Percentiles rank a stretch among this genome's conserved stretches.
These are phyloP conservation scores for Stagonosporopsis vannaccii DNA, from an alignment of 2,329 filamentous ascomycete species.

Conservation along the genomic window DNA sequence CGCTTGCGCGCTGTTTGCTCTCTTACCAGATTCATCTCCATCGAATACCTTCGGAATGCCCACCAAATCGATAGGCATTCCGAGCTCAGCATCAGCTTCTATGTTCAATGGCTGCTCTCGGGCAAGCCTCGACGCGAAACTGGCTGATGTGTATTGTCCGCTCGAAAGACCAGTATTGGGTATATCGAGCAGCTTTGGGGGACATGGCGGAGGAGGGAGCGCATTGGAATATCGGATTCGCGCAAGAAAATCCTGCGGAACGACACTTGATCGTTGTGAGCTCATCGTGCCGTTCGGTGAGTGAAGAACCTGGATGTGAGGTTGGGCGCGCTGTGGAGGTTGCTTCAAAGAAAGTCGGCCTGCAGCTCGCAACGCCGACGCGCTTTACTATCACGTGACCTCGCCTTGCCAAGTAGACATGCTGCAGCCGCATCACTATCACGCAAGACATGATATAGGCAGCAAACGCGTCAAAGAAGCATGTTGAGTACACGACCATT, in stretches of 20 bases:
- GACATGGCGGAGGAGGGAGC: slow-evolving; percentile 90
- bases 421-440: neutral
- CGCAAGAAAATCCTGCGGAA: slow-evolving; percentile 96
- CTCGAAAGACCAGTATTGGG: slow-evolving; percentile 89
- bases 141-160: slow-evolving; percentile 87
- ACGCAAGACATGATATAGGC: neutral
- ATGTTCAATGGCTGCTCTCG: slow-evolving; percentile 94
- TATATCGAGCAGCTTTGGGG: slow-evolving; percentile 95
- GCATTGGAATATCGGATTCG: slow-evolving; percentile 95
- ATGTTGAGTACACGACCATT: neutral
- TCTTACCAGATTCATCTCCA: slow-evolving; percentile 87
- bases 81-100: slow-evolving; percentile 95
- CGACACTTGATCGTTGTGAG: slow-evolving; percentile 45
- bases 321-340: slow-evolving; percentile 17
- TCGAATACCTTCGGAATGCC: slow-evolving; percentile 95
- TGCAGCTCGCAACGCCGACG: slow-evolving; percentile 30
- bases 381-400: slow-evolving; percentile 21
- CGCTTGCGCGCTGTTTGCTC: slow-evolving; percentile 6
- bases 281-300: slow-evolving; percentile 30
- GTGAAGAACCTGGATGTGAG: slow-evolving; percentile 5
- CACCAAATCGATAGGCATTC: slow-evolving; percentile 95
- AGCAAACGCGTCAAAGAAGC: no score
- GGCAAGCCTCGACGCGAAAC: slow-evolving; percentile 87
- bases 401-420: slow-evolving; percentile 5
- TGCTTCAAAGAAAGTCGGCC: slow-evolving; percentile 39